phyloP scores from a whole-genome alignment of 352 stramenopile genomes.

The Pythium vanterpoolii region DNA sequence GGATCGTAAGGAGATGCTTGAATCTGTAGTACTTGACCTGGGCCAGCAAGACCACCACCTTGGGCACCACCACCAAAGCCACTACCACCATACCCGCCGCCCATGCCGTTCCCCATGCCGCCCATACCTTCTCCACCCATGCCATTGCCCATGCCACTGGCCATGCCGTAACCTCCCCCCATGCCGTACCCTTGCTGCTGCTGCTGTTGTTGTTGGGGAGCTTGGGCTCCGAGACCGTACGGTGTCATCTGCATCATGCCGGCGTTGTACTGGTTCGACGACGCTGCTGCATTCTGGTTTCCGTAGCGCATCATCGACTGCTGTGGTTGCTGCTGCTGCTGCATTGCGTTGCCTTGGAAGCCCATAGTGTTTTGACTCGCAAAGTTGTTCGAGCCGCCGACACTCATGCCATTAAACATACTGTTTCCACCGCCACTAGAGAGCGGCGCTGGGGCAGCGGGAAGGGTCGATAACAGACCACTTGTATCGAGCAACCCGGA shows the following conservation, averaged over 20 bases:
- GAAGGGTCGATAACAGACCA: constrained; percentile 42
- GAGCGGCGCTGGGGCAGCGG: constrained; percentile 25
- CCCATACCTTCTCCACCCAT: constrained; percentile 18
- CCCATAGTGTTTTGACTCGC: constrained; percentile 38
- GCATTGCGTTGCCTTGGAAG: constrained; percentile 24
- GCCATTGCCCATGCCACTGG: constrained; percentile 12
- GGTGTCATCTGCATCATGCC: constrained; percentile 77
- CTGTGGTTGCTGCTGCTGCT: constrained; percentile 22
- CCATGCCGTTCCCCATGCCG: constrained; percentile 24
- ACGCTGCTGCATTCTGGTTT: constrained; percentile 20
- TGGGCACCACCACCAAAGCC: constrained; percentile 29
- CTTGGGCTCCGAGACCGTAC: constrained; percentile 46
- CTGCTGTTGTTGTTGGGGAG: constrained; percentile 20
- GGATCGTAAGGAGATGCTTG: constrained; percentile 52
- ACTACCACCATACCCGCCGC: constrained; percentile 7
- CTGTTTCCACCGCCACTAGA: constrained; percentile 18
- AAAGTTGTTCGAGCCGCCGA: constrained; percentile 42
- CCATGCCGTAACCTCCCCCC: constrained; percentile 31
- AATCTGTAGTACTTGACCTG: constrained; percentile 67
- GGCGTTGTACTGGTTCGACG: constrained; percentile 46
- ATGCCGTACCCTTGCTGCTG: constrained; percentile 44
- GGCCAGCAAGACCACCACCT: constrained; percentile 43
- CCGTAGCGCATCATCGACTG: constrained; percentile 27
- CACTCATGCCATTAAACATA: constrained; percentile 71
- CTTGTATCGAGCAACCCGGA: constrained; percentile 49